Evolutionary conservation across 148 eudicot genomes (phyloP), one percentile per base, ranked within the genome.

Genomic region (Cornus controversa): DNA sequence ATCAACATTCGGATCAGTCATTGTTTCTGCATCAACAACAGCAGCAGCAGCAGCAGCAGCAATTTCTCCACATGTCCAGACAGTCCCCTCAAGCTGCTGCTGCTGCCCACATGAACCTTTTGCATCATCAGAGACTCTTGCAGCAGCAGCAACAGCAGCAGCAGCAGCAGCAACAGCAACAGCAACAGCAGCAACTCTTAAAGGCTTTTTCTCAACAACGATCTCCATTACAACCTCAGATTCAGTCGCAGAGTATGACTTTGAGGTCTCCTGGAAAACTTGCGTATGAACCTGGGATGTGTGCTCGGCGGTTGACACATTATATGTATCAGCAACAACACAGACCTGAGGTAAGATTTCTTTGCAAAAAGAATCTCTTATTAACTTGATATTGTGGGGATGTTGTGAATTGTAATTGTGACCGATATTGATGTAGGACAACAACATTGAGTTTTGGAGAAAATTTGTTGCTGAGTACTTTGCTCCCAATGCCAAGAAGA

Each of bases 401-500:
- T 63, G 11, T 71, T 23, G 27, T 23, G 18, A 31, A 70, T 54
- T 26, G 24, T 67, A 8, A 57, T 71, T 64, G 22, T 62, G 42
- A 22, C 20, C 20, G 11, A 45, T 63, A 62, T 72, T 77, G 64
- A 50, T 82, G 82, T 77, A 96, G 99, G 97, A 93, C 78, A 96
- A 96, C 75, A 96, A 87, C 76, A 93, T 96, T 70, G 97, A 96
- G 75, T 96, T 93, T 75, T 96, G 99, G 99, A 88, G 94, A 76
- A 92, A 90, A 79, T 96, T 90, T 83, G 98, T 96, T 29, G 82
- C 92, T 0, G 97, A 93, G 66, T 96, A 80, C 75, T 96, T 88
- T 82, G 95, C 99, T 79, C 99, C 98, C 29, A 90, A 86, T 87
- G 98, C 99, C 62, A 93, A 90, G 90, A 96, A 96, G 83, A 96